Evolutionary conservation across 2,329 filamentous ascomycete genomes (phyloP).

Genomic region (Colletotrichum karsti): DNA sequence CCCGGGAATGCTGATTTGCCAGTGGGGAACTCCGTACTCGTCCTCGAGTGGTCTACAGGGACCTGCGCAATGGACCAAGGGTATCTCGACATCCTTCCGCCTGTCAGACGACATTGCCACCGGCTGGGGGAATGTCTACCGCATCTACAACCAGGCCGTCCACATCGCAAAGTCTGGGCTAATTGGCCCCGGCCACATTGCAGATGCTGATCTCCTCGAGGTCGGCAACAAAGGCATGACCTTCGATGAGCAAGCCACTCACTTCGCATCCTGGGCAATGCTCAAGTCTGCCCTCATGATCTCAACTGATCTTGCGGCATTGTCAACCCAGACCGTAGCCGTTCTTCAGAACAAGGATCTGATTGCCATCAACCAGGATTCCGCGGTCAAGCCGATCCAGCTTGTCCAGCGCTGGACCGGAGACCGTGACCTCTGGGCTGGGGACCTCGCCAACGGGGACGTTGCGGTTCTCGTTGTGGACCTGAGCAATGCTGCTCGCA

Average conservation of each 20-base stretch:
- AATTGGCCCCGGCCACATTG: neutral
- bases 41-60: neutral
- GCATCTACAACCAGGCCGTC: neutral
- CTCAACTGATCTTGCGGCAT: neutral
- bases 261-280: neutral
- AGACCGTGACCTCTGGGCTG: neutral
- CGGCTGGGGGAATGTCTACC: neutral
- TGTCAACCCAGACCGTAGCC: neutral
- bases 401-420: neutral
- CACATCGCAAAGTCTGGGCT: neutral
- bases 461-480: neutral
- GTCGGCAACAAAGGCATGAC: slow-evolving; percentile 1
- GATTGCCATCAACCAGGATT: neutral
- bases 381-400: neutral
- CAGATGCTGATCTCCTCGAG: neutral
- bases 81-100: neutral
- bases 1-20: neutral
- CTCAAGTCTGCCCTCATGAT: neutral
- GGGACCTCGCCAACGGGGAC: neutral
- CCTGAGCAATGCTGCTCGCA: neutral
- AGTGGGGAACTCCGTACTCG: neutral
- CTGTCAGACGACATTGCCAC: slow-evolving; percentile 1
- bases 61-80: neutral
- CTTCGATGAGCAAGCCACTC: neutral
- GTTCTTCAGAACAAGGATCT: neutral